Base-by-base conservation (phyloP, 805 yeast genomes). In the Myxozyma neglecta region DNA sequence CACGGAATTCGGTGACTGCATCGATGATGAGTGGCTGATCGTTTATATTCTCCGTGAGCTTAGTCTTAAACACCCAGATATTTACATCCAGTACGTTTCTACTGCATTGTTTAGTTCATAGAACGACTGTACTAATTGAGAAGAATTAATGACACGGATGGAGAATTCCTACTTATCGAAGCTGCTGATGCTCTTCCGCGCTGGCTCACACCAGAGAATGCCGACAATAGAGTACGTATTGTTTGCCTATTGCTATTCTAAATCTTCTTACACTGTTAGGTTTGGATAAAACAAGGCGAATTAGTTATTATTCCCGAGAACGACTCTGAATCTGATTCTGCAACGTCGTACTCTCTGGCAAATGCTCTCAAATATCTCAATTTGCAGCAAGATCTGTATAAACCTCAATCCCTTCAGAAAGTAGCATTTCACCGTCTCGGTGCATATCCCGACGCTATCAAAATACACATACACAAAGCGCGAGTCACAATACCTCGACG, bases 141-240 rank as follows among this genome's bases (percentile, higher is more conserved):
- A 39, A 60, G 68, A 42, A 55, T 73, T 24, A 46, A 76, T 61
- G 89, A 85, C 67, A 77, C 79, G 1, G 87, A 83, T 50, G 83
- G 85, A 7, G 90, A 86, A 60, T 80, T 81, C 50, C 54, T 85
- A 9, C 69, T 86, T 49, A 77, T 81, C 8, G 86, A 83, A 62
- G 77, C 81, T 1, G 75, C 80, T 42, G 81, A 83, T 3, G 59
- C 65, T 1, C 60, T 84, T 1, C 85, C 85, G 0, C 73, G 74
- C 5, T 81, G 85, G 81, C 67, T 81, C 9, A 75, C 73, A 6
- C 84, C 84, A 1, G 76, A 73, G 18, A 76, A 73, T 56, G 79
- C 86, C 0, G 68, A 73, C 14, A 83, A 85, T 68, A 73, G 89
- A 59, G 71, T 80, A 53, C 29, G 70, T 45, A 35, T 14, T 32